Evolutionary conservation across 2,329 filamentous ascomycete species (phyloP).

Genomic region (Curvularia sp.): DNA sequence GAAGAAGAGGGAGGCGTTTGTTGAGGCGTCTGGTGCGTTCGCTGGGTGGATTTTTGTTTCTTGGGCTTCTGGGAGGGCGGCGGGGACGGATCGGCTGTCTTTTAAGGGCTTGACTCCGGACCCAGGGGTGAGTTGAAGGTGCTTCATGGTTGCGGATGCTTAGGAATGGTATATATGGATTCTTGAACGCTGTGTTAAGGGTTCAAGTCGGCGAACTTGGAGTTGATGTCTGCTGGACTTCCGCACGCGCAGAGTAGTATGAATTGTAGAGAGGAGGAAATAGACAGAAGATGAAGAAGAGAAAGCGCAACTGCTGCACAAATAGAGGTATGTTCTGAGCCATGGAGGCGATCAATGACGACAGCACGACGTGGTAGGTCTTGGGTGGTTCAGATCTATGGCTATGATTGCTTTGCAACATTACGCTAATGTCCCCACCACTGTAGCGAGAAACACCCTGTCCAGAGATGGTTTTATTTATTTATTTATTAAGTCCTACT

Average conservation of each 20-base stretch:
- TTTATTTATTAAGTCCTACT: not conserved
- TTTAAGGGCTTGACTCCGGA: constrained; percentile 50
- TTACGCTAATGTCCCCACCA: no score
- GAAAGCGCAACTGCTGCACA: constrained; percentile 1
- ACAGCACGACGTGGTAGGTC: not conserved
- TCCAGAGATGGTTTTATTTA: not conserved
- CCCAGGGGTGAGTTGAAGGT: constrained; percentile 51
- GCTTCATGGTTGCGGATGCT: constrained; percentile 46
- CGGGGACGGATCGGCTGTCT: constrained; percentile 44
- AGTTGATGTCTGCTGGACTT: not conserved
- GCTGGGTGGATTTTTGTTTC: constrained; percentile 55
- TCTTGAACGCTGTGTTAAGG: constrained; percentile 1
- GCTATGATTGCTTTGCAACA: no score
- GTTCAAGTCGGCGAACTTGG: not conserved
- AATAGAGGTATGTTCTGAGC: constrained; percentile 1
- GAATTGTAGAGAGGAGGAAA: not conserved
- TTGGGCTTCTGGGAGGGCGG: constrained; percentile 53
- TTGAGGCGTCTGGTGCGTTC: constrained; percentile 44
- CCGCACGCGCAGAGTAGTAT: not conserved
- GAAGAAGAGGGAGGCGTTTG: constrained; percentile 59
- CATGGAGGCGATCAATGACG: not conserved
- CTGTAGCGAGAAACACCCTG: no score
- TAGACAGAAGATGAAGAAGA: constrained; percentile 2
- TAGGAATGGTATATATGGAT: constrained; percentile 1
- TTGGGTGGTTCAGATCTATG: no score